Conservation (phyloP, 768 basidiomycete genomes). For the Pholiota conissans region DNA sequence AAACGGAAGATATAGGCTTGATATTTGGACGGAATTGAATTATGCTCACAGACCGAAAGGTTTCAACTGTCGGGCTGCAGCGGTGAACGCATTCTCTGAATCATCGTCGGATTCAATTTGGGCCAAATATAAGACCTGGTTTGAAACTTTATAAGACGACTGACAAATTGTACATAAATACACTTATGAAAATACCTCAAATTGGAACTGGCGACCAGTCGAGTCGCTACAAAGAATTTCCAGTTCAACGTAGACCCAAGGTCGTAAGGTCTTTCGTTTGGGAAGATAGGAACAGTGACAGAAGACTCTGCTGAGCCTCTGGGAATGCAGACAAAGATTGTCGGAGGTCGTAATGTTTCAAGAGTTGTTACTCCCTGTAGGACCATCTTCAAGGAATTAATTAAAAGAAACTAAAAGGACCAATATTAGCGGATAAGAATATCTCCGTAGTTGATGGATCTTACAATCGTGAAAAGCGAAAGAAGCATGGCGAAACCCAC, state of each 20-base stretch:
- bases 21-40: not conserved
- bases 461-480: slow-evolving; percentile 35
- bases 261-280: slow-evolving; percentile 37
- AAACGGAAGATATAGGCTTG: not conserved
- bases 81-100: slow-evolving; percentile 25
- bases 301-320: not conserved
- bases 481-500: slow-evolving; percentile 27
- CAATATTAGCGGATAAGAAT: not conserved
- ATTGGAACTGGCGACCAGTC: slow-evolving; percentile 25
- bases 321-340: slow-evolving; percentile 27
- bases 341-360: slow-evolving; percentile 23
- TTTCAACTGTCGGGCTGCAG: slow-evolving; percentile 2
- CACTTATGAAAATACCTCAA: no score
- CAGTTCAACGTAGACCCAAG: slow-evolving; percentile 33
- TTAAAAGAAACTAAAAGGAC: slow-evolving; percentile 26
- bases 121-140: slow-evolving; percentile 35
- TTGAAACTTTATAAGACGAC: not conserved
- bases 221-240: slow-evolving; percentile 18
- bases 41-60: not conserved
- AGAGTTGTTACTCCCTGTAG: slow-evolving; percentile 35
- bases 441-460: slow-evolving; percentile 4
- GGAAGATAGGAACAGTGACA: slow-evolving; percentile 19
- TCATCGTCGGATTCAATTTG: slow-evolving; percentile 33
- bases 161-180: not conserved
- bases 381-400: slow-evolving; percentile 25